Evolutionary conservation across 1,284 basidiomycete genomes (phyloP).

Genomic region (Pulchroboletus neoregius): DNA sequence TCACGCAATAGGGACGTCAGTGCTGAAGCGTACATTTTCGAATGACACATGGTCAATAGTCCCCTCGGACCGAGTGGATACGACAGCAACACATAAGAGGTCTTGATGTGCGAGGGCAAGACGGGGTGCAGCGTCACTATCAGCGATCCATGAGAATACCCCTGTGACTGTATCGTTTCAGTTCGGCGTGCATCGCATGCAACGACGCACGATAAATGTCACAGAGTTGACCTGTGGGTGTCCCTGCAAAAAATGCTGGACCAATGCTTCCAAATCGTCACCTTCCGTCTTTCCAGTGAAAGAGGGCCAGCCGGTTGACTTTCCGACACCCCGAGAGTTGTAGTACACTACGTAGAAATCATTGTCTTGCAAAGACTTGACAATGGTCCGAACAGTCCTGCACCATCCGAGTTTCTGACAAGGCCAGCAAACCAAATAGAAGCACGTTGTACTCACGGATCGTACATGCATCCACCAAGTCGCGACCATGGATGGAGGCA

Average conservation of each 20-base stretch:
- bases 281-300: constrained; percentile 66
- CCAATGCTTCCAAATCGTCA: constrained; percentile 59
- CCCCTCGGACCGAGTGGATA: constrained; percentile 70
- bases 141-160: constrained; percentile 77
- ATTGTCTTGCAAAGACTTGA: constrained; percentile 38
- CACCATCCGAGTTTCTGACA: constrained; percentile 1
- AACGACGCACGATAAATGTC: constrained; percentile 48
- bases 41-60: constrained; percentile 66
- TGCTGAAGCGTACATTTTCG: constrained; percentile 47
- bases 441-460: constrained; percentile 53
- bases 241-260: constrained; percentile 50
- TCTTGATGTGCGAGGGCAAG: constrained; percentile 43
- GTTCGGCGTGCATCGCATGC: neutral
- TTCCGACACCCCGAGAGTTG: constrained; percentile 74
- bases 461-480: constrained; percentile 69
- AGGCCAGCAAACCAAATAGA: neutral
- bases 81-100: constrained; percentile 67
- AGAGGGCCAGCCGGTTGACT: constrained; percentile 64
- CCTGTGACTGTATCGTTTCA: constrained; percentile 40
- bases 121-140: constrained; percentile 62
- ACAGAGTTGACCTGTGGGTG: constrained; percentile 46
- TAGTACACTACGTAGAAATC: constrained; percentile 63
- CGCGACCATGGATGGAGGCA: constrained; percentile 78
- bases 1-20: constrained; percentile 48
- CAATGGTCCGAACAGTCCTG: constrained; percentile 26